A percentile compares a stretch with the other conserved stretches of the same genome.
phyloP scores from a whole-genome alignment of 176 grass and related monocot genomes.

The Eleusine coracana region DNA sequence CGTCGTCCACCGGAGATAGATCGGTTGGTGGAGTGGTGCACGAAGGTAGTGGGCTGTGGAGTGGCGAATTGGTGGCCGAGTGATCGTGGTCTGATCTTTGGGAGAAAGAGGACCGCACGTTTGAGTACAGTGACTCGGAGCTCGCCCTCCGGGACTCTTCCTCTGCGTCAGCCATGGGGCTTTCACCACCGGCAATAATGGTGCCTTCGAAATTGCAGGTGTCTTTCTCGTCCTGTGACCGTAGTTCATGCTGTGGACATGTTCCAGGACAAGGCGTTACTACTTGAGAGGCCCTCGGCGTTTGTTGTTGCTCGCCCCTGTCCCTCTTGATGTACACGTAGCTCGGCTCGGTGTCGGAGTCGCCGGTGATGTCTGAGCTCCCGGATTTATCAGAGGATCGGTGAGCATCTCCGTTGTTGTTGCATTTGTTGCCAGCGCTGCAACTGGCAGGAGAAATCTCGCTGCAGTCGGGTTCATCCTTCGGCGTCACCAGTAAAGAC shows the following conservation, averaged over 20 bases:
- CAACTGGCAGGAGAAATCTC: background rate
- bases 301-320: background rate
- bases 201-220: conserved; percentile 10
- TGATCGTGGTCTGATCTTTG: conserved; percentile 49
- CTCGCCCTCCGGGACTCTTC: conserved; percentile 39
- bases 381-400: conserved; percentile 1
- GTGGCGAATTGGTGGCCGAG: conserved; percentile 39
- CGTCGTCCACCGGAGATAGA: conserved; percentile 38
- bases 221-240: background rate
- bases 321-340: conserved; percentile 55
- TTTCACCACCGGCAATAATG: too few relatives aligned
- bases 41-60: conserved; percentile 3
- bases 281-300: background rate
- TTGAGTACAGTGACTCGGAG: conserved; percentile 69
- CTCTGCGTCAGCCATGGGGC: background rate
- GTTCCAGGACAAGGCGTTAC: background rate
- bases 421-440: background rate
- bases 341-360: conserved; percentile 60
- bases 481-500: background rate
- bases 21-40: conserved; percentile 29
- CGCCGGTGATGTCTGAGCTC: conserved; percentile 30
- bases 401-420: background rate
- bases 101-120: conserved; percentile 69
- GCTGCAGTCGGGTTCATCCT: background rate
- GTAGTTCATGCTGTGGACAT: background rate